phyloP scores from a whole-genome alignment of 1,139 yeast genomes.

The Candida sp. region DNA sequence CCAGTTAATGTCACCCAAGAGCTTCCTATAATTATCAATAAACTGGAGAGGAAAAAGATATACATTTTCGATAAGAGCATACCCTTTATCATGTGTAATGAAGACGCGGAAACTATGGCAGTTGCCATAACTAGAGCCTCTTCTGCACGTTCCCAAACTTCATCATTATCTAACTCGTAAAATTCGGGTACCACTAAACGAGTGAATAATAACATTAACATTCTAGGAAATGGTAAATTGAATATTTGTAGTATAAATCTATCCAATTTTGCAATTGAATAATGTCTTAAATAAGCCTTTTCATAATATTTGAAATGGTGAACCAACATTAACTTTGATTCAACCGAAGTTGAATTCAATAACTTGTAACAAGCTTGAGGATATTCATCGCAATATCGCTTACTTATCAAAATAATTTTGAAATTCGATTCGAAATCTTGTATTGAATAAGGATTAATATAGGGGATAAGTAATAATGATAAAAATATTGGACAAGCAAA shows the following conservation, averaged over 20 bases:
- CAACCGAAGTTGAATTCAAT: constrained; percentile 9
- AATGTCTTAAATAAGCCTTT: constrained; percentile 15
- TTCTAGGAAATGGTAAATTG: constrained; percentile 4
- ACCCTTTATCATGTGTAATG: constrained; percentile 14
- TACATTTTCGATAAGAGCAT: constrained; percentile 16
- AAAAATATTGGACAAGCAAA: background rate
- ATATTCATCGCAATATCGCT: constrained; percentile 13
- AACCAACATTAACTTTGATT: constrained; percentile 7
- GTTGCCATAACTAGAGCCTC: constrained; percentile 13
- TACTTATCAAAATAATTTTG: constrained; percentile 11
- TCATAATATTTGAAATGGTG: constrained; percentile 14
- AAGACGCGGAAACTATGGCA: constrained; percentile 14
- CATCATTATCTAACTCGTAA: constrained; percentile 1
- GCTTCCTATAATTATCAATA: constrained; percentile 9
- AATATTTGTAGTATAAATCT: constrained; percentile 5
- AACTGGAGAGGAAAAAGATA: constrained; percentile 15
- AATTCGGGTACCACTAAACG: background rate
- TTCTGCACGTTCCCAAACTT: constrained; percentile 8
- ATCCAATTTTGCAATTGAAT: constrained; percentile 13
- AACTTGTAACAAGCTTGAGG: constrained; percentile 12
- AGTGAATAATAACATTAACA: background rate
- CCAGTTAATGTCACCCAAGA: constrained; percentile 11
- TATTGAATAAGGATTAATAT: constrained; percentile 8
- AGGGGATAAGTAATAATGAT: constrained; percentile 1
- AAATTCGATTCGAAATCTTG: constrained; percentile 11